Conservation (phyloP, 345 rosid genomes). For the Turnera subulata region DNA sequence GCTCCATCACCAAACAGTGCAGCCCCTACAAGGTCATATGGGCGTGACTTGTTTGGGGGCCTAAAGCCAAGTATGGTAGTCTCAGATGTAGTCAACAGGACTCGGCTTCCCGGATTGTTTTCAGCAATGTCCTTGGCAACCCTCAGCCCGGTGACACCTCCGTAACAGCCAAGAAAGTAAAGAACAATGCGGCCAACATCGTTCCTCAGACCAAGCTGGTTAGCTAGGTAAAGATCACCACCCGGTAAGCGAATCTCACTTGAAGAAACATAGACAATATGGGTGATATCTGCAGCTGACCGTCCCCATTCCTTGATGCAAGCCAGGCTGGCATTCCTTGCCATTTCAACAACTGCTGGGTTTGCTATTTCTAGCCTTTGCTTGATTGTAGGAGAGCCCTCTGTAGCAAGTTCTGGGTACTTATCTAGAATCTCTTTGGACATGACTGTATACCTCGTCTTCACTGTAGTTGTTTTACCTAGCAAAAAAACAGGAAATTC, state of each 20-base stretch:
- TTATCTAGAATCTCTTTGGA: constrained; percentile 69
- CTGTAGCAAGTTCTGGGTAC: constrained; percentile 79
- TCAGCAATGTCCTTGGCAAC: constrained; percentile 96
- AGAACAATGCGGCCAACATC: constrained; percentile 82
- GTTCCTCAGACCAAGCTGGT: constrained; percentile 57
- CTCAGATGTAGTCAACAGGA: constrained; percentile 76
- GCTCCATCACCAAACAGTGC: constrained; percentile 97
- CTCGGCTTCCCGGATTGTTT: constrained; percentile 88
- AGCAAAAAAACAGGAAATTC: constrained; percentile 15
- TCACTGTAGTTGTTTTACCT: constrained; percentile 95
- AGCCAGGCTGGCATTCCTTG: constrained; percentile 62
- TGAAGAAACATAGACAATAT: constrained; percentile 84
- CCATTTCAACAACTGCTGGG: constrained; percentile 85
- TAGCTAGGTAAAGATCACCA: constrained; percentile 78
- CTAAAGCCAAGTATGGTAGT: constrained; percentile 90
- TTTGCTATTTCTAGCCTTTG: constrained; percentile 89
- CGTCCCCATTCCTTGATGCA: constrained; percentile 94
- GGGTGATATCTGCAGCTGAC: constrained; percentile 69
- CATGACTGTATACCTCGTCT: constrained; percentile 89
- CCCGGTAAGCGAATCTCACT: constrained; percentile 94
- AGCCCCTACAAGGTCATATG: constrained; percentile 87
- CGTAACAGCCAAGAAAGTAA: constrained; percentile 86
- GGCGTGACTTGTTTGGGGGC: constrained; percentile 82
- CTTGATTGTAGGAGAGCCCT: constrained; percentile 72
- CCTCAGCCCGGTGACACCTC: constrained; percentile 86